A percentile compares a stretch with the other conserved stretches of the same genome.
Evolutionary conservation across 2,329 filamentous ascomycete genomes (phyloP).

Genomic region (Neoarthrinium moseri): DNA sequence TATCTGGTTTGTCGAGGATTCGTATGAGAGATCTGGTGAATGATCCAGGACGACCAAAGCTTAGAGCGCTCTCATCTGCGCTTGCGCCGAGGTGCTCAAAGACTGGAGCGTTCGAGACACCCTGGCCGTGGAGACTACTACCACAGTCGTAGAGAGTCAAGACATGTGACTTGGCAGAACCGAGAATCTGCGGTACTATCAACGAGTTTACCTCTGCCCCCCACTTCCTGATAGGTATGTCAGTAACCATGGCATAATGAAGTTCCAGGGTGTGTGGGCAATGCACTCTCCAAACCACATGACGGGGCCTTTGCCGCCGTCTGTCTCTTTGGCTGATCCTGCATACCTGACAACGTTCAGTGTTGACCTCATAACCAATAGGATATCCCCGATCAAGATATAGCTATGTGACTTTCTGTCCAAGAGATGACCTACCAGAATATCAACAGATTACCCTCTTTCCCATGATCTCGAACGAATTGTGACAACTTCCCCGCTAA

Average conservation of each 20-base stretch:
- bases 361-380: background rate
- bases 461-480: background rate
- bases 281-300: slow-evolving; percentile 10
- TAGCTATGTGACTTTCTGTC: too few relatives aligned
- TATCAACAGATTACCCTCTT: slow-evolving; percentile 1
- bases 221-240: background rate
- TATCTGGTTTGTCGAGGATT: background rate
- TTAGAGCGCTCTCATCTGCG: background rate
- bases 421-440: slow-evolving; percentile 5
- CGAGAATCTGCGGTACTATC: slow-evolving; percentile 7
- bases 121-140: background rate
- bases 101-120: background rate
- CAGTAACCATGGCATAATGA: too few relatives aligned
- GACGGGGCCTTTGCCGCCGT: background rate
- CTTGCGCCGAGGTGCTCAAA: slow-evolving; percentile 7
- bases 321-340: background rate
- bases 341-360: slow-evolving; percentile 7
- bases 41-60: slow-evolving; percentile 1
- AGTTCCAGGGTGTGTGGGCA: background rate
- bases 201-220: background rate
- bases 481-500: background rate
- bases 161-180: slow-evolving; percentile 2
- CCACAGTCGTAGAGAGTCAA: slow-evolving; percentile 10
- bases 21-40: slow-evolving; percentile 9
- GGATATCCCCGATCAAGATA: background rate